These are phyloP conservation scores for Alnus glutinosa DNA, from an alignment of 306 rosid genomes.

Conservation along the genomic window DNA sequence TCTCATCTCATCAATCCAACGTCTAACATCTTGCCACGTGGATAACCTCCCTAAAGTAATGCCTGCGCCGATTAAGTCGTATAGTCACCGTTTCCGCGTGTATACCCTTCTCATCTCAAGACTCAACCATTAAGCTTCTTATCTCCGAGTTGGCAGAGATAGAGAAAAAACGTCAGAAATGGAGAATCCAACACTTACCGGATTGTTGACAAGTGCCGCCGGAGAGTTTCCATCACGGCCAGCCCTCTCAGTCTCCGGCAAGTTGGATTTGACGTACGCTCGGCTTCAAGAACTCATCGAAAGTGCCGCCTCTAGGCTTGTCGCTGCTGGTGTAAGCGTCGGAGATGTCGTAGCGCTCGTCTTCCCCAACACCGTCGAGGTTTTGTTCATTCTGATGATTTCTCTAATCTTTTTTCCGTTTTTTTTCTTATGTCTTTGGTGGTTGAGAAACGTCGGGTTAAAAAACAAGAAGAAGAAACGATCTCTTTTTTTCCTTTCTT, in stretches of 20 bases:
- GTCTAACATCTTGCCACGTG: background rate
- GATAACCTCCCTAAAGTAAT: background rate
- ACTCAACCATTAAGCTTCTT: no score
- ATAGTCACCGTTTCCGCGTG: background rate
- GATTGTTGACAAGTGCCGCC: slow-evolving; percentile 48
- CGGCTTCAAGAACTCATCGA: slow-evolving; percentile 55
- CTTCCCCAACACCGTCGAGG: slow-evolving; percentile 83
- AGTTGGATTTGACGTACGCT: slow-evolving; percentile 58
- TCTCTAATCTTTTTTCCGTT: background rate
- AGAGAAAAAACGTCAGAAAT: slow-evolving; percentile 12
- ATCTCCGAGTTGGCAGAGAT: no score
- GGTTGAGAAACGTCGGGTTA: background rate
- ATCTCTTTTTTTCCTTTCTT: no score
- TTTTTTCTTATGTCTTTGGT: background rate
- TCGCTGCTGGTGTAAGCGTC: slow-evolving; percentile 55
- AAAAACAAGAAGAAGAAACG: no score
- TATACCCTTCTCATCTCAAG: no score
- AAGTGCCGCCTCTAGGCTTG: slow-evolving; percentile 53
- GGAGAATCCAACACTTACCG: slow-evolving; percentile 57
- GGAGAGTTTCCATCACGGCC: slow-evolving; percentile 49
- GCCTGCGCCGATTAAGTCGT: background rate
- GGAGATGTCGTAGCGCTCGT: slow-evolving; percentile 84
- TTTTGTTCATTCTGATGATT: background rate
- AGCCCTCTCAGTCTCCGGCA: slow-evolving; percentile 66
- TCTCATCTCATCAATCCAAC: background rate